Evolutionary conservation across 768 basidiomycete species (phyloP), one percentile per base, ranked within the genome.

Genomic region (Rhodotorula toruloides): DNA sequence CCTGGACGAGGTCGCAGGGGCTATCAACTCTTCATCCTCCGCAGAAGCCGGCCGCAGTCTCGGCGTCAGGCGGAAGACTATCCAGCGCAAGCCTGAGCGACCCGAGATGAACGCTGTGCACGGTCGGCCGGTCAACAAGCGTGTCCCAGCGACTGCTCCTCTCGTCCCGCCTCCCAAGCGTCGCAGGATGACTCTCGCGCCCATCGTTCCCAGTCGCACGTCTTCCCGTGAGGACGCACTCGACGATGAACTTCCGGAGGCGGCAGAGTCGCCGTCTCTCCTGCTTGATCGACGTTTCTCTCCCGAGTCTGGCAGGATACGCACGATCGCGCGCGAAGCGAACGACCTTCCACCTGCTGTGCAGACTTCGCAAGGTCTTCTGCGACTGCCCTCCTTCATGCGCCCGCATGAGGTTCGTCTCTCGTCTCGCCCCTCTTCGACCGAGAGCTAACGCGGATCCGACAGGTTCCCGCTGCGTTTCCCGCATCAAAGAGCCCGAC

Each of bases 351-450:
- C 17, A 4, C 0, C 22, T 3, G 4, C 22, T 0, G 29, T 43
- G 19, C n/a, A 19, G 21, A 22, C 25, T 4, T 4, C 12, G 7
- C 32, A 13, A 2, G 36, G 31, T 0, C 5, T 17, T n/a, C 53
- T 61, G 43, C 7, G 22, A 19, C 16, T 61, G 1, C 52, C 60
- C 3, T 36, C 60, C 2, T 61, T 61, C 52, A 54, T 61, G 52
- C 60, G n/a, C n/a, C n/a, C n/a, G n/a, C n/a, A n/a, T n/a, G n/a
- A n/a, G n/a, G n/a, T n/a, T n/a, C n/a, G n/a, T n/a, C n/a, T n/a
- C n/a, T n/a, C n/a, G n/a, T n/a, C n/a, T n/a, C n/a, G n/a, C n/a
- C n/a, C n/a, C n/a, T n/a, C n/a, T n/a, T n/a, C n/a, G n/a, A n/a
- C n/a, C n/a, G n/a, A n/a, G n/a, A n/a, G n/a, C n/a, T n/a, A n/a